Conservation (phyloP, 2,329 filamentous ascomycete genomes). For the Fonsecaea pugnacius region DNA sequence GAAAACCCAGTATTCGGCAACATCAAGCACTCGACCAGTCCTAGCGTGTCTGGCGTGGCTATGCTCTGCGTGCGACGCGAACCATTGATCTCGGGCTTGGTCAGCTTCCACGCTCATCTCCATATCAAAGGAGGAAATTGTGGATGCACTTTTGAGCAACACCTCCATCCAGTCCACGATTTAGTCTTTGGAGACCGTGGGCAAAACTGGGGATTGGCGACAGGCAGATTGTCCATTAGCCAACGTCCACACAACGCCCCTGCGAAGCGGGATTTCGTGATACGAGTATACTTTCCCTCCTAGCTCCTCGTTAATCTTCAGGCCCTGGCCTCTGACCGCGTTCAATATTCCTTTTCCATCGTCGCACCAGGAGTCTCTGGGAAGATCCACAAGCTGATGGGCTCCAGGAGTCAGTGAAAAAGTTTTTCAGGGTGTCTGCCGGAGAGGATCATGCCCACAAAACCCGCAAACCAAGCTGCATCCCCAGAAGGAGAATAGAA, state of each 20-base stretch:
- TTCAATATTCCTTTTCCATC: neutral
- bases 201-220: conserved; percentile 1
- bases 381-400: neutral
- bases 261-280: neutral
- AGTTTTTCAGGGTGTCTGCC: neutral
- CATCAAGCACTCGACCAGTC: neutral
- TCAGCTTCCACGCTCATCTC: conserved; percentile 1
- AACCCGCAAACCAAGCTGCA: neutral
- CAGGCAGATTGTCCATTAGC: neutral
- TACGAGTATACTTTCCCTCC: neutral
- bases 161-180: neutral
- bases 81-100: neutral
- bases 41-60: conserved; percentile 6
- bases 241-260: neutral
- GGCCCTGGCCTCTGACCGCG: neutral
- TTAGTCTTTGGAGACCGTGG: neutral
- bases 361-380: neutral
- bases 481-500: neutral
- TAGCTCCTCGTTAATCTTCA: neutral
- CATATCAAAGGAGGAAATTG: neutral
- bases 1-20: conserved; percentile 5
- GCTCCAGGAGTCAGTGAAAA: neutral
- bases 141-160: neutral
- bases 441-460: neutral
- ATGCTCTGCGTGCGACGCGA: neutral